Evolutionary conservation across 805 yeast species (phyloP), one percentile per base, ranked within the genome.

Genomic region (Candida taoyuanica): DNA sequence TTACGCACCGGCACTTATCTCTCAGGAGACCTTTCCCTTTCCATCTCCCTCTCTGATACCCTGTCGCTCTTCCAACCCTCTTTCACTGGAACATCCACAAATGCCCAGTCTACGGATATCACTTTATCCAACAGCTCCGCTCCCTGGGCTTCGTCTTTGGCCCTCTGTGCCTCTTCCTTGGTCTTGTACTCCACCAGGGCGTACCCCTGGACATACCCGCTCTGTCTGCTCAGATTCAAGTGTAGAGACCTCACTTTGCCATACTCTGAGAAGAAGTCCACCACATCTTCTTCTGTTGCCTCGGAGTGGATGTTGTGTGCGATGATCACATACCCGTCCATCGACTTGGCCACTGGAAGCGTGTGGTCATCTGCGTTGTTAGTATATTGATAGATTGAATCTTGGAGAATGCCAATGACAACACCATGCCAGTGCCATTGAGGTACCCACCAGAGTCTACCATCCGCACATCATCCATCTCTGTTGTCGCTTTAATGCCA

Each of bases 301-400:
- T 70, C 76, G 26, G 67, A 70, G 38, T 71, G 72, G 14, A 70
- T 36, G 26, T 66, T 66, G 0, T 63, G 55, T 6, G 59, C 66
- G 4, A 69, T 50, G 2, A 70, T 19, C 6, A 69, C 60, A 56
- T 67, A 70, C 12, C 74, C 76, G 43, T 68, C 73, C 1, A 50
- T 29, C 3, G 52, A 50, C n/a, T 34, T 31, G 13, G 20, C 27
- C 3, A 34, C 29, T 6, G 46, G 35, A 3, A 39, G n/a, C n/a
- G n/a, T n/a, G n/a, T n/a, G n/a, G n/a, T n/a, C n/a, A n/a, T n/a
- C n/a, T n/a, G n/a, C n/a, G n/a, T n/a, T n/a, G n/a, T n/a, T n/a
- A n/a, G n/a, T n/a, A n/a, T n/a, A n/a, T n/a, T n/a, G n/a, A n/a
- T n/a, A n/a, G n/a, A n/a, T n/a, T n/a, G n/a, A n/a, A n/a, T n/a